Conservation (phyloP, 345 rosid species). For the Eucalyptus regnans region DNA sequence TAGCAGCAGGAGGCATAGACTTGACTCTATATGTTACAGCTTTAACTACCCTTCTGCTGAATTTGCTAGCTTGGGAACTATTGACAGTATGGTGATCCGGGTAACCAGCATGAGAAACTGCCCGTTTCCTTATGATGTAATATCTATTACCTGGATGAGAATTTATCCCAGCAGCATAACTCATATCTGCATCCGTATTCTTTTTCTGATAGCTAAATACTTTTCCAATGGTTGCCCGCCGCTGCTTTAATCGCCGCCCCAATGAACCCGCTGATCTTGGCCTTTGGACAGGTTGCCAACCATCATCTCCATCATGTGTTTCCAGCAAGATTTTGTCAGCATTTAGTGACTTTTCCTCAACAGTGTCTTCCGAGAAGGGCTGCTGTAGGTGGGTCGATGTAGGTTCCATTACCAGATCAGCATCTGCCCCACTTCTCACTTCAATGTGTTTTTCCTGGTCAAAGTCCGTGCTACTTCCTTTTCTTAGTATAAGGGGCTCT, state of each 20-base stretch:
- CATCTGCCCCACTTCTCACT: constrained; percentile 3
- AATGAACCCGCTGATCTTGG: constrained; percentile 67
- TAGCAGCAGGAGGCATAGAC: constrained; percentile 40
- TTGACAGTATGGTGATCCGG: constrained; percentile 39
- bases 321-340: constrained; percentile 23
- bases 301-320: constrained; percentile 72
- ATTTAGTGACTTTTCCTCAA: constrained; percentile 15
- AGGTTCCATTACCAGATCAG: constrained; percentile 25
- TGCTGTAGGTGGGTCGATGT: constrained; percentile 24
- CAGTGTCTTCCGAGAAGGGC: constrained; percentile 29
- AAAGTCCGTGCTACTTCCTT: constrained; percentile 10
- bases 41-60: constrained; percentile 68
- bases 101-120: constrained; percentile 52
- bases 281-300: constrained; percentile 98
- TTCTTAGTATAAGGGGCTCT: constrained; percentile 27
- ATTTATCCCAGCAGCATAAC: constrained; percentile 36
- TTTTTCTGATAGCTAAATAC: constrained; percentile 65
- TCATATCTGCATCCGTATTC: constrained; percentile 39
- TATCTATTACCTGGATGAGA: constrained; percentile 45
- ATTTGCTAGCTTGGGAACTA: constrained; percentile 55
- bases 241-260: constrained; percentile 74
- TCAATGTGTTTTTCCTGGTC: constrained; percentile 21
- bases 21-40: constrained; percentile 82
- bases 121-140: constrained; percentile 57
- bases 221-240: constrained; percentile 70